Evolutionary conservation across 192 early-diverging fungal species (phyloP), one percentile per base, ranked within the genome.

Genomic region (Coemansia sp.): DNA sequence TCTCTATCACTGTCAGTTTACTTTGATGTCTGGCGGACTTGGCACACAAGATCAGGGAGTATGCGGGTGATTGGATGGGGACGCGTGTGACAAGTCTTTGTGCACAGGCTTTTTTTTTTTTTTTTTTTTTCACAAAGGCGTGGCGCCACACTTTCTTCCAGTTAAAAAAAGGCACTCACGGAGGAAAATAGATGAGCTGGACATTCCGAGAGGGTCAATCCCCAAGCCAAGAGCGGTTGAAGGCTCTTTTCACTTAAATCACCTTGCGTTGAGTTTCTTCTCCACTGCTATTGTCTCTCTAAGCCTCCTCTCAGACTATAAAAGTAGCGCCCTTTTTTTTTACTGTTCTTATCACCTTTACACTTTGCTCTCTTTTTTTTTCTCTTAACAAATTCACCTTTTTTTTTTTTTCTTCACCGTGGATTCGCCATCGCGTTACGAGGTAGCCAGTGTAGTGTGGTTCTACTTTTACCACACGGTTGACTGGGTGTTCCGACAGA

Each of bases 381-480:
- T 33, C 48, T 18, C 1, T 23, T 14, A 5, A n/a, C n/a, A 16
- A 36, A 21, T 48, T 50, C 28, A 33, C 10, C 34, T 50, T 25
- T 48, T 31, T 31, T 31, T 31, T 60, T 50, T 25, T 48, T 31
- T 31, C 4, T 31, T 60, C 53, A 67, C 50, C 55, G 55, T 77
- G 75, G 75, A 71, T 57, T 64, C 57, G 34, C 69, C 59, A 45
- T 68, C 75, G 38, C 69, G 73, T 14, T 81, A 81, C 73, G 72
- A 81, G 64, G 41, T 72, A 13, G 78, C 78, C 53, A 55, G 66
- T 35, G 59, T 68, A 59, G 59, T 69, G 73, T 81, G 78, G 78
- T 81, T 69, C 61, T 81, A 75, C 64, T 12, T 69, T 14, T 81
- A 81, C 56, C 78, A 81, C 64, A 50, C 66, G 55, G 47, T 81